Percentiles rank a stretch among this genome's conserved stretches.
Evolutionary conservation across 148 eudicot species (phyloP).

Genomic region (Nepenthes mirabilis): DNA sequence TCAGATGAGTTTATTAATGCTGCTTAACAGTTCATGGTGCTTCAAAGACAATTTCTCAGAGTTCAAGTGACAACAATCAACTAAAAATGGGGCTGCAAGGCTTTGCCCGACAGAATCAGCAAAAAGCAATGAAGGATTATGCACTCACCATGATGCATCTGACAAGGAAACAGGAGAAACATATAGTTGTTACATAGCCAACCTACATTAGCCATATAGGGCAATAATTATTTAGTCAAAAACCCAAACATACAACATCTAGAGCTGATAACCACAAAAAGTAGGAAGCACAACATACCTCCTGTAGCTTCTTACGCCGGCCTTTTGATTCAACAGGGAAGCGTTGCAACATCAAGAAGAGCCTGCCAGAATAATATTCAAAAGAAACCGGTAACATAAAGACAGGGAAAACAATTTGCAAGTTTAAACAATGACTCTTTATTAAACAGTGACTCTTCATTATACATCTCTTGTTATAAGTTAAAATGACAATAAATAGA

Average conservation of each 20-base stretch:
- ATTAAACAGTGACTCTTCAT: too few species aligned
- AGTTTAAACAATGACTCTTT: too few species aligned
- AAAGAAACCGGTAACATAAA: not conserved
- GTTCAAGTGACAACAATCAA: too few species aligned
- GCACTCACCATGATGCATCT: conserved; percentile 84
- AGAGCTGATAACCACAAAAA: not conserved
- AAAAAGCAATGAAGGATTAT: too few species aligned
- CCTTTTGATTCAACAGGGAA: conserved; percentile 97
- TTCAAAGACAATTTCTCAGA: too few species aligned
- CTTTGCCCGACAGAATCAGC: too few species aligned
- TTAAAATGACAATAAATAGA: too few species aligned
- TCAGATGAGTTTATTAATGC: too few species aligned
- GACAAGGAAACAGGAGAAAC: conserved; percentile 78
- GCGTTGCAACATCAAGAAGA: conserved; percentile 84
- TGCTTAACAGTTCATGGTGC: too few species aligned
- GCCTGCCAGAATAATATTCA: conserved; percentile 35
- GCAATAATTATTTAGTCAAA: not conserved
- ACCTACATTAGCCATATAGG: conserved; percentile 21
- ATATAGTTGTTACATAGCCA: conserved; percentile 91
- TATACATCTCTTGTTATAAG: too few species aligned
- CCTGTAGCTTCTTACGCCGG: conserved; percentile 90
- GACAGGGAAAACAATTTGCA: too few species aligned
- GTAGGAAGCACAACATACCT: conserved; percentile 29
- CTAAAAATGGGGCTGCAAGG: too few species aligned
- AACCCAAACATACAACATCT: conserved; percentile 1